Conservation (phyloP, 2,329 filamentous ascomycete species). For the Exophiala aquamarina region DNA sequence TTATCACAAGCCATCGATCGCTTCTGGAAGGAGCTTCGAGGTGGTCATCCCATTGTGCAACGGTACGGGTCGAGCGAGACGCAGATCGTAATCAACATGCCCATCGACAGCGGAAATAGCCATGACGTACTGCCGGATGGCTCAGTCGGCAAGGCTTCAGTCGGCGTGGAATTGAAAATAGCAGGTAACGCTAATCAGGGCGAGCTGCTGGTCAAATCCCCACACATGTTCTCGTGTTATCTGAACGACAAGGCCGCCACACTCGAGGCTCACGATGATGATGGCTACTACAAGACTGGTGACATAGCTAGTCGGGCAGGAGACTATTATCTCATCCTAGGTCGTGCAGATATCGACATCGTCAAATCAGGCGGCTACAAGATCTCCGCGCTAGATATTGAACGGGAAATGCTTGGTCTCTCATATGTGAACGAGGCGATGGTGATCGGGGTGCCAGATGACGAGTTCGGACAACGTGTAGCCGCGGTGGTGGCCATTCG, state of each 20-base stretch:
- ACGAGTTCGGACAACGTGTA: slow-evolving; percentile 50
- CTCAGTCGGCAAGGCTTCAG: slow-evolving; percentile 34
- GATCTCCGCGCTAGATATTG: slow-evolving; percentile 48
- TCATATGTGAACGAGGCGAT: slow-evolving; percentile 48
- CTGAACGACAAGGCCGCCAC: slow-evolving; percentile 26
- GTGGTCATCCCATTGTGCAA: slow-evolving; percentile 39
- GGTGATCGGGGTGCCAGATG: slow-evolving; percentile 48
- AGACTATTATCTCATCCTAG: slow-evolving; percentile 45
- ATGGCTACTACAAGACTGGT: slow-evolving; percentile 42
- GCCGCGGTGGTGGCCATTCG: slow-evolving; percentile 38
- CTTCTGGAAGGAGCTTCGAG: slow-evolving; percentile 47
- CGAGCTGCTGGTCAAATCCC: slow-evolving; percentile 44
- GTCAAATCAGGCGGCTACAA: slow-evolving; percentile 53
- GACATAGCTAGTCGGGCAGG: slow-evolving; percentile 30
- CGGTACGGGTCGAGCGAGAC: slow-evolving; percentile 46
- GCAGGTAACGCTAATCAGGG: slow-evolving; percentile 37
- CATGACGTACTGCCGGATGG: slow-evolving; percentile 25
- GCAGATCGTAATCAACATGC: slow-evolving; percentile 42
- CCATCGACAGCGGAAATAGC: slow-evolving; percentile 30
- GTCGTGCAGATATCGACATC: slow-evolving; percentile 47
- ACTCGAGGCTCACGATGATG: slow-evolving; percentile 43
- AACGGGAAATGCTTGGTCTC: slow-evolving; percentile 46
- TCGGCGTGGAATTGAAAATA: slow-evolving; percentile 39
- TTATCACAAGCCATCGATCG: slow-evolving; percentile 47
- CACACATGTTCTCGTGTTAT: slow-evolving; percentile 42